These are phyloP conservation scores for Dactylellina drechsleri DNA, from an alignment of 2,329 filamentous ascomycete species.

Conservation along the genomic window DNA sequence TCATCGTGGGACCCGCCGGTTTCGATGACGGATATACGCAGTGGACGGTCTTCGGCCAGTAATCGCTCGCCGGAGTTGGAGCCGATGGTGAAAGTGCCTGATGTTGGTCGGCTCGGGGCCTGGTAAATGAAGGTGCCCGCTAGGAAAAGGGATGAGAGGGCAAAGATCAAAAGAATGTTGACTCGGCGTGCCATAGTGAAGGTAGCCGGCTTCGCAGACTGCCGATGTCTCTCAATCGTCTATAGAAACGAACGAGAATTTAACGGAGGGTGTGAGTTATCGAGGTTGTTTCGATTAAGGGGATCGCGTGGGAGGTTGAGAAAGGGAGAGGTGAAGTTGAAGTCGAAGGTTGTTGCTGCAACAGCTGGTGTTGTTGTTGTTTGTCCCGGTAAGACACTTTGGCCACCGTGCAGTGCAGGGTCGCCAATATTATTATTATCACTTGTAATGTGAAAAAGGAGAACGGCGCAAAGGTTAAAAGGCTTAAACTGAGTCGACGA, in stretches of 20 bases:
- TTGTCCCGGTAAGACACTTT: neutral
- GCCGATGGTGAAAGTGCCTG: slow-evolving; percentile 5
- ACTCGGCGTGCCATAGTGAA: slow-evolving; percentile 56
- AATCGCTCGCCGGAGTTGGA: slow-evolving; percentile 21
- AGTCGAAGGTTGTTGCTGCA: neutral
- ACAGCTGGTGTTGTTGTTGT: neutral
- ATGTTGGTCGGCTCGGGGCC: slow-evolving; percentile 39
- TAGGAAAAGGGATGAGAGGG: slow-evolving; percentile 54
- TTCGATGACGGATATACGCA: slow-evolving; percentile 57
- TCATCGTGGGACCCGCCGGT: slow-evolving; percentile 59
- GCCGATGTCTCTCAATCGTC: slow-evolving; percentile 32
- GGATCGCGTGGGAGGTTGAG: neutral
- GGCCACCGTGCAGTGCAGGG: no score
- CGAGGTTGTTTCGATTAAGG: neutral
- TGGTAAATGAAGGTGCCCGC: slow-evolving; percentile 55
- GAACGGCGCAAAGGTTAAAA: neutral
- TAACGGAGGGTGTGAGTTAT: neutral
- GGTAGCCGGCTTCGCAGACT: slow-evolving; percentile 10
- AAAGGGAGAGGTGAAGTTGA: neutral
- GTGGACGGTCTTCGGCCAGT: slow-evolving; percentile 33
- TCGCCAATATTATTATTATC: no score
- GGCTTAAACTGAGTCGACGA: neutral
- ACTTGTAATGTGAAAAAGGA: neutral
- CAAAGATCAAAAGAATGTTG: slow-evolving; percentile 53
- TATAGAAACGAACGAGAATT: neutral